phyloP scores from a whole-genome alignment of 768 basidiomycete genomes.

The Candolleomyces eurysporus region DNA sequence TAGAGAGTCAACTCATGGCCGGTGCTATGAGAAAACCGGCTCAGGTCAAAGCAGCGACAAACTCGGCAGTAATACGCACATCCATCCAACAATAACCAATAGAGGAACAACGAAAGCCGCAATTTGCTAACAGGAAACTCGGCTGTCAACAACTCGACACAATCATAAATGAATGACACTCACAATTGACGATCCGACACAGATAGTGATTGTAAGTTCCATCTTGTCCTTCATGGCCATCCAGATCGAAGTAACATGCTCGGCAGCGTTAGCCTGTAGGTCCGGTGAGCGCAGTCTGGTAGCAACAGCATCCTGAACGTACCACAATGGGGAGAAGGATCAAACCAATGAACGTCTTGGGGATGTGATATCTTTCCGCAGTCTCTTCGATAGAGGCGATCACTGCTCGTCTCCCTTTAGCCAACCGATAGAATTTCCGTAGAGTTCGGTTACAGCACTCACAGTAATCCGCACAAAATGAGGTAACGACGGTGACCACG shows the following conservation, averaged over 20 bases:
- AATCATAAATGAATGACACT: slow-evolving; percentile 21
- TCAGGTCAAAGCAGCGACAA: slow-evolving; percentile 2
- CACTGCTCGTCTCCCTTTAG: slow-evolving; percentile 39
- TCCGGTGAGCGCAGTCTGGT: neutral
- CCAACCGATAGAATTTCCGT: slow-evolving; percentile 24
- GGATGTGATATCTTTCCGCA: slow-evolving; percentile 74
- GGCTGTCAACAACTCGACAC: neutral
- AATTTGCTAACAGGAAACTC: slow-evolving; percentile 60
- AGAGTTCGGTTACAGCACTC: slow-evolving; percentile 25
- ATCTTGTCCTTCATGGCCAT: slow-evolving; percentile 77
- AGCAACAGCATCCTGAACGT: slow-evolving; percentile 22
- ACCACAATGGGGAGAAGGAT: slow-evolving; percentile 88
- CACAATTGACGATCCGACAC: slow-evolving; percentile 80
- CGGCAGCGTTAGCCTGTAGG: slow-evolving; percentile 72
- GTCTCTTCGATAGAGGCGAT: slow-evolving; percentile 93
- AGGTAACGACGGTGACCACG: slow-evolving; percentile 72
- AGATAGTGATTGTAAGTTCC: slow-evolving; percentile 73
- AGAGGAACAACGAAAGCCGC: slow-evolving; percentile 84
- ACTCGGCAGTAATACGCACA: slow-evolving; percentile 41
- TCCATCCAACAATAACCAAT: slow-evolving; percentile 88
- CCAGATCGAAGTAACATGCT: slow-evolving; percentile 84
- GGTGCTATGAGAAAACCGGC: slow-evolving; percentile 36
- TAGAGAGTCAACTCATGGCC: slow-evolving; percentile 74
- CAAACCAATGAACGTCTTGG: slow-evolving; percentile 82
- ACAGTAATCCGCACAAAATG: slow-evolving; percentile 89